A percentile compares a stretch with the other conserved stretches of the same genome.
These are phyloP conservation scores for Myriosclerotinia duriaeana DNA, from an alignment of 2,329 filamentous ascomycete genomes.

Conservation along the genomic window DNA sequence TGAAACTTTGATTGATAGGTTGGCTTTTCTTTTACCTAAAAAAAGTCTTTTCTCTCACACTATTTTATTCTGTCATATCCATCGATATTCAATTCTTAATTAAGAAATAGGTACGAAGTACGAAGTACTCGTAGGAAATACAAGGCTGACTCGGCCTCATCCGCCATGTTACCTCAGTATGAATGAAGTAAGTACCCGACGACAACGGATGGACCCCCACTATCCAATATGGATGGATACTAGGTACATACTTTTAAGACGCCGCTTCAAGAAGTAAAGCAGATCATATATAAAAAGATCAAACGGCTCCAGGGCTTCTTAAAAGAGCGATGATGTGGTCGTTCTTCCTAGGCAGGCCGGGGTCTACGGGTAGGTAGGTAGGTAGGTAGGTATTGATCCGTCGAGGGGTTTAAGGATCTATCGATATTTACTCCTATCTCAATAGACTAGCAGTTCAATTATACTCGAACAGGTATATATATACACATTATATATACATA, in stretches of 20 bases:
- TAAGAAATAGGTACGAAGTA: not conserved
- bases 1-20: conserved; percentile 4
- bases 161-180: no score
- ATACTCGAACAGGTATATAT: not conserved
- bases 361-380: no score
- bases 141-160: no score
- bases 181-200: no score
- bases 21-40: conserved; percentile 20
- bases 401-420: no score
- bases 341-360: no score
- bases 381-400: no score
- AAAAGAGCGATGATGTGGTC: conserved; percentile 6
- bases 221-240: not conserved
- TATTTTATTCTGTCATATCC: not conserved
- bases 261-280: not conserved
- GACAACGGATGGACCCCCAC: no score
- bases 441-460: not conserved
- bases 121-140: no score
- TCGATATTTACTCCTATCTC: not conserved
- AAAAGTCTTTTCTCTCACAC: not conserved
- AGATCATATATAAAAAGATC: not conserved
- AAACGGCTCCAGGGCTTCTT: not conserved
- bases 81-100: no score
- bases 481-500: no score
- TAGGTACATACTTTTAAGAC: no score